Evolutionary conservation across 371 early-diverging fungal species (phyloP).

Genomic region (Astathelohania contejeani): DNA sequence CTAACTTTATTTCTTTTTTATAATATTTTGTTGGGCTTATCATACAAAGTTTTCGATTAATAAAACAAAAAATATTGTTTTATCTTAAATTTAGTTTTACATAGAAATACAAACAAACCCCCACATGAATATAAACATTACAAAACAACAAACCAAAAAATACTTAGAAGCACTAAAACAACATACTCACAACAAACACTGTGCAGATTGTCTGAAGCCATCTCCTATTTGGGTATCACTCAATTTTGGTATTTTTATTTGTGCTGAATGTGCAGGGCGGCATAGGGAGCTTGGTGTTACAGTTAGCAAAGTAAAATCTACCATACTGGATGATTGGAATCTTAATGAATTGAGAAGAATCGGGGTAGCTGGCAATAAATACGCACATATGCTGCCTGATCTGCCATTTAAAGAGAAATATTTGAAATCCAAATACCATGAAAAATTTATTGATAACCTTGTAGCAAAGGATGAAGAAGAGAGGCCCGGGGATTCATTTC

Average conservation of each 20-base stretch:
- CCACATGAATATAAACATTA: neutral
- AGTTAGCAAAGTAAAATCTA: conserved; percentile 26
- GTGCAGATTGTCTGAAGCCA: conserved; percentile 32
- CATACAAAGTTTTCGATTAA: no score
- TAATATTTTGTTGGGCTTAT: no score
- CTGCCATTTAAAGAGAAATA: conserved; percentile 28
- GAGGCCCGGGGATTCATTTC: conserved; percentile 12
- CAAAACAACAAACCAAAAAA: conserved; percentile 7
- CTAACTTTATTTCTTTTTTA: no score
- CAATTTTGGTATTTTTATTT: conserved; percentile 34
- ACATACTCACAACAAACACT: conserved; percentile 26
- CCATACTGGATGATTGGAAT: conserved; percentile 29
- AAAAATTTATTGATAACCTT: conserved; percentile 14
- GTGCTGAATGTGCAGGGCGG: conserved; percentile 38
- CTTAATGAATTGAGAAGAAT: conserved; percentile 33
- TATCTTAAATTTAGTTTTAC: no score
- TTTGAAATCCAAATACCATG: conserved; percentile 12
- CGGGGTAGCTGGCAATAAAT: conserved; percentile 34
- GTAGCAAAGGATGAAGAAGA: conserved; percentile 7
- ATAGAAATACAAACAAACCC: no score
- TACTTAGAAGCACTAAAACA: conserved; percentile 14
- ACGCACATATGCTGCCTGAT: conserved; percentile 6
- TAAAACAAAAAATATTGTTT: no score
- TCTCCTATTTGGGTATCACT: conserved; percentile 33
- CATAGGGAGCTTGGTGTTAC: conserved; percentile 28